Conservation (phyloP, 805 yeast species). For the Jamesozyma rosinii region DNA sequence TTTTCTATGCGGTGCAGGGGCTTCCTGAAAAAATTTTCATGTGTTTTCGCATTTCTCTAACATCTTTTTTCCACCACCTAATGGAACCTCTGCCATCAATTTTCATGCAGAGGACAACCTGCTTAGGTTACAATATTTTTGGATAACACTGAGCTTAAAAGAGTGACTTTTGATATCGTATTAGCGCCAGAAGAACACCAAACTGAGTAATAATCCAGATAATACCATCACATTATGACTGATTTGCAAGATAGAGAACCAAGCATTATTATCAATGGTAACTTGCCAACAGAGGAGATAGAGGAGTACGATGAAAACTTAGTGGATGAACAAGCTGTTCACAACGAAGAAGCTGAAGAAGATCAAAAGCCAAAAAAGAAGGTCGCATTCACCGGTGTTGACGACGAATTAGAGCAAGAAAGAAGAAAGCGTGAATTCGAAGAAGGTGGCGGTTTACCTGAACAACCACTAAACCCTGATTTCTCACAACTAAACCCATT, state of each 20-base stretch:
- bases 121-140: not conserved
- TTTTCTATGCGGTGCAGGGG: constrained; percentile 1
- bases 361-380: constrained; percentile 47
- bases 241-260: constrained; percentile 81
- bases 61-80: not conserved
- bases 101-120: not conserved
- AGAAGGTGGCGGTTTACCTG: constrained; percentile 98
- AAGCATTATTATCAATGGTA: constrained; percentile 68
- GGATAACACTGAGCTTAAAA: not conserved
- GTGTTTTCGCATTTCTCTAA: not conserved
- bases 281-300: constrained; percentile 32
- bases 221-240: constrained; percentile 38
- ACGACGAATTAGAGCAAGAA: constrained; percentile 65
- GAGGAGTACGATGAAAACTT: constrained; percentile 32
- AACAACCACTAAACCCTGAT: constrained; percentile 87
- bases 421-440: constrained; percentile 76
- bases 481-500: constrained; percentile 72
- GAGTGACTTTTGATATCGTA: not conserved
- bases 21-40: constrained; percentile 4
- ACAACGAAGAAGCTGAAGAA: constrained; percentile 30
- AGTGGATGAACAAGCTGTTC: constrained; percentile 34
- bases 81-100: not conserved
- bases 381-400: constrained; percentile 73
- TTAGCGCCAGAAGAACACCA: not conserved
- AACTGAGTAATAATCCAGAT: not conserved